Evolutionary conservation across 2,329 filamentous ascomycete species (phyloP).

Genomic region (Alternaria longipes): DNA sequence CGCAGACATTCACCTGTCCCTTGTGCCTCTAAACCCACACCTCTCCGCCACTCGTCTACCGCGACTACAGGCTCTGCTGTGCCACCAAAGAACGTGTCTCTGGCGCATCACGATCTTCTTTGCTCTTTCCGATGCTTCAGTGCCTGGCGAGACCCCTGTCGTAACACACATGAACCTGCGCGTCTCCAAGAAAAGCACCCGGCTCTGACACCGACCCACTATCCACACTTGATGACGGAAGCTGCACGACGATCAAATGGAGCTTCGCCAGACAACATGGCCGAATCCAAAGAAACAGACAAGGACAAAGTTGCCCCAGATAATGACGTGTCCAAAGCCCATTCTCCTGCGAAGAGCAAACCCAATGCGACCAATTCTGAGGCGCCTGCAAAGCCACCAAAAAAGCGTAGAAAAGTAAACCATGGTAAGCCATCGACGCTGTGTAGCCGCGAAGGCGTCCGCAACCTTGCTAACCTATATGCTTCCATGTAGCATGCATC

Average conservation of each 20-base stretch:
- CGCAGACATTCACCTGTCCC: slow-evolving; percentile 37
- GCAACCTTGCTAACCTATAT: slow-evolving; percentile 41
- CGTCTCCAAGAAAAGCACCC: slow-evolving; percentile 38
- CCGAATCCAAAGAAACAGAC: slow-evolving; percentile 40
- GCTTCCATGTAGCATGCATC: slow-evolving; percentile 55
- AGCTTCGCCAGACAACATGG: slow-evolving; percentile 46
- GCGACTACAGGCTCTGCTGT: slow-evolving; percentile 29
- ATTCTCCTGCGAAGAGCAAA: slow-evolving; percentile 42
- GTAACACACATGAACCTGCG: slow-evolving; percentile 37
- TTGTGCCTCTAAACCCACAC: slow-evolving; percentile 34
- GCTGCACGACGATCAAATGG: slow-evolving; percentile 50
- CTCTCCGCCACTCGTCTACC: slow-evolving; percentile 27
- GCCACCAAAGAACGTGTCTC: slow-evolving; percentile 42
- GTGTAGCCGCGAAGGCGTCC: slow-evolving; percentile 33
- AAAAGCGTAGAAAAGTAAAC: slow-evolving; percentile 64
- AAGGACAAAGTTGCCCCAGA: slow-evolving; percentile 40
- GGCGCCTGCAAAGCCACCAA: slow-evolving; percentile 47
- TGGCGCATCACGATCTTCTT: slow-evolving; percentile 25
- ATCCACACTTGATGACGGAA: slow-evolving; percentile 50
- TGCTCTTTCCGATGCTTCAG: slow-evolving; percentile 33
- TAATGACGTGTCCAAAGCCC: slow-evolving; percentile 37
- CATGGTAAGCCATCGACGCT: slow-evolving; percentile 53
- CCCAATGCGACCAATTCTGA: slow-evolving; percentile 41
- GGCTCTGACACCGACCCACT: slow-evolving; percentile 41
- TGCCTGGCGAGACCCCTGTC: slow-evolving; percentile 32